Base-by-base conservation (phyloP, 2,329 filamentous ascomycete species). In the Colletotrichum sidae region DNA sequence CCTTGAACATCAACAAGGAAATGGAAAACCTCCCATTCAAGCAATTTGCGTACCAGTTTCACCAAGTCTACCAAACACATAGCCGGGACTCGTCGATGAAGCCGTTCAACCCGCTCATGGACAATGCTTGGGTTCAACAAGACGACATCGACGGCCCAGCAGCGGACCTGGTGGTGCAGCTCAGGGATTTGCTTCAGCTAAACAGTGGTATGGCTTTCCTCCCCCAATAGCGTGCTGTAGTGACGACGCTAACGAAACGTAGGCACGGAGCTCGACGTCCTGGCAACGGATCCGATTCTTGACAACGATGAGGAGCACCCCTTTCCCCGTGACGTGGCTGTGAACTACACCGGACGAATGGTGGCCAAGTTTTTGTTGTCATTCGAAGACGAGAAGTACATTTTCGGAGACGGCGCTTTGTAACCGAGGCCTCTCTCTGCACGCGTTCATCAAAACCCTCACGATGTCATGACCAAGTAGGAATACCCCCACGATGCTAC, bases 41-140 rank as follows among this genome's bases (percentile, higher is more conserved):
- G 74, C 85, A 88, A 74, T 87, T 88, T 70, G 84, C 83, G 4
- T 86, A 84, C 68, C 85, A 87, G 74, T 88, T 88, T 72, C 86
- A 88, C 73, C 81, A 86, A 70, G 79, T 86, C 60, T 88, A 86
- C 70, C 84, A 87, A 77, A 88, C 86, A 17, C 84, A 87, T 71
- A 80, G 78, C 59, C 78, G 78, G 68, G 83, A 86, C 67, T 77
- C 78, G 4, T 79, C 80, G 47, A 73, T 79, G 8, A 83, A 78
- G 73, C 78, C 84, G 53, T 88, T 87, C 71, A 88, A 88, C 69
- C 86, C 86, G 15, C 72, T 88, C n/a, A 68, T 83, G 8, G 84
- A 87, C 69, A 73, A 77, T 50, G 72, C 73, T 45, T 77, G 79
- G 55, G 72, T 78, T 17, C 75, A 80, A 63, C 74, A 79, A 42